These are phyloP conservation scores for Colletotrichum endophyticum DNA, from an alignment of 2,329 filamentous ascomycete genomes.

Conservation along the genomic window DNA sequence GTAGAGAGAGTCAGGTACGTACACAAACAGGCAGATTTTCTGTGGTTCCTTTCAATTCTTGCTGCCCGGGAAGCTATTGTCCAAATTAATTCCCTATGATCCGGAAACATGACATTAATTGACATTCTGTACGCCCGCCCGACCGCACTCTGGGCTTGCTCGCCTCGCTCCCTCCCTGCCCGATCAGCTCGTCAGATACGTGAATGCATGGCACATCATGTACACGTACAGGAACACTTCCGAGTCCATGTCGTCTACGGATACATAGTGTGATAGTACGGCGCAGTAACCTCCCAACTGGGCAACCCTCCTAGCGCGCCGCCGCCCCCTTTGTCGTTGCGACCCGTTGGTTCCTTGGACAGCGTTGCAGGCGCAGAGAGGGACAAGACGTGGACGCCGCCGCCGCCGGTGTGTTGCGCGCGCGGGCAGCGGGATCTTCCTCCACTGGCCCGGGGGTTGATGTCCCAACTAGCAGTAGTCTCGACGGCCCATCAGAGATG, in stretches of 20 bases:
- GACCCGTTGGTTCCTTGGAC: background rate
- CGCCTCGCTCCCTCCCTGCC: background rate
- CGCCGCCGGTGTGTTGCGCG: background rate
- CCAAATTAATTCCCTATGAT: background rate
- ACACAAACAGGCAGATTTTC: background rate
- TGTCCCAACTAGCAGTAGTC: background rate
- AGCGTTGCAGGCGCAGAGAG: background rate
- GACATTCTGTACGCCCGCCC: background rate
- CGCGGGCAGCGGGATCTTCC: constrained; percentile 7
- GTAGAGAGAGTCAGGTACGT: background rate
- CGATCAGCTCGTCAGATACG: background rate
- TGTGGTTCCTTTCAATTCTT: background rate
- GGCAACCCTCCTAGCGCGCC: background rate
- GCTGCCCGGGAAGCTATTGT: background rate
- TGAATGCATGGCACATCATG: background rate
- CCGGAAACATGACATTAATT: background rate
- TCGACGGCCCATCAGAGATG: background rate
- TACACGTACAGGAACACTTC: background rate
- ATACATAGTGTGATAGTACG: background rate
- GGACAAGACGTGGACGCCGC: background rate
- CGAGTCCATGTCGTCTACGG: background rate
- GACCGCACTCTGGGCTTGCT: background rate
- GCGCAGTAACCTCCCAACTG: background rate
- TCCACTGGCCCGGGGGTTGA: background rate
- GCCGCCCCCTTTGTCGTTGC: background rate